Conservation (phyloP, 192 early-diverging fungal genomes). For the Geranomyces variabilis region DNA sequence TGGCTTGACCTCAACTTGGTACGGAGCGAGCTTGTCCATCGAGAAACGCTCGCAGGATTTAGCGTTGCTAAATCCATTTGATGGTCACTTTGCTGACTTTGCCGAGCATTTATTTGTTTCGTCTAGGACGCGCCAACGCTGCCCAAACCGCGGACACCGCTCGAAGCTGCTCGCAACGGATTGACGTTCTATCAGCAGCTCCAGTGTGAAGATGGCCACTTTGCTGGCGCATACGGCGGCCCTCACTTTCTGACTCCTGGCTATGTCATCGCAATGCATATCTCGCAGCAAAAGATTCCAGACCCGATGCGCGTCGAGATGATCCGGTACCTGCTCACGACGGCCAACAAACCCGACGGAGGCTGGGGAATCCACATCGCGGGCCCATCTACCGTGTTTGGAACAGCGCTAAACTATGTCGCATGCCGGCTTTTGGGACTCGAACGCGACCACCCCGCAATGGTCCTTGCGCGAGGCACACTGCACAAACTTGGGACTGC, state of each 20-base stretch:
- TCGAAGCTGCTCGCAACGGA: constrained; percentile 88
- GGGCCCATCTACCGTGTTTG: constrained; percentile 90
- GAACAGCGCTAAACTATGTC: constrained; percentile 94
- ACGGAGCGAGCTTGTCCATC: constrained; percentile 2
- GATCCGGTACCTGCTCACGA: constrained; percentile 82
- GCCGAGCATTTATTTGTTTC: no score
- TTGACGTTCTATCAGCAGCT: constrained; percentile 84
- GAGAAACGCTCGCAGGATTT: no score
- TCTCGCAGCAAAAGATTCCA: constrained; percentile 72
- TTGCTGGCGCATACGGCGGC: constrained; percentile 94
- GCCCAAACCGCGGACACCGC: constrained; percentile 65
- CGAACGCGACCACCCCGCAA: constrained; percentile 81
- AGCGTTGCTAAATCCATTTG: no score
- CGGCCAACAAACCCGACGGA: constrained; percentile 83
- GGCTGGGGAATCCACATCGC: constrained; percentile 99
- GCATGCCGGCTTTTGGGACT: constrained; percentile 86
- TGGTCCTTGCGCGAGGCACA: constrained; percentile 76
- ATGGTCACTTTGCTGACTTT: no score
- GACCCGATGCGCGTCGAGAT: constrained; percentile 75
- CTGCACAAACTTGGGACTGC: constrained; percentile 89
- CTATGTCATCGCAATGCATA: constrained; percentile 84
- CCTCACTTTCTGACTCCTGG: constrained; percentile 97
- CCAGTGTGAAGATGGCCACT: constrained; percentile 94
- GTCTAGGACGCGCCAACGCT: constrained; percentile 53
- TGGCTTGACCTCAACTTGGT: constrained; percentile 71